phyloP scores from a whole-genome alignment of 495 filamentous ascomycete species.

The Baudoinia panamericana region DNA sequence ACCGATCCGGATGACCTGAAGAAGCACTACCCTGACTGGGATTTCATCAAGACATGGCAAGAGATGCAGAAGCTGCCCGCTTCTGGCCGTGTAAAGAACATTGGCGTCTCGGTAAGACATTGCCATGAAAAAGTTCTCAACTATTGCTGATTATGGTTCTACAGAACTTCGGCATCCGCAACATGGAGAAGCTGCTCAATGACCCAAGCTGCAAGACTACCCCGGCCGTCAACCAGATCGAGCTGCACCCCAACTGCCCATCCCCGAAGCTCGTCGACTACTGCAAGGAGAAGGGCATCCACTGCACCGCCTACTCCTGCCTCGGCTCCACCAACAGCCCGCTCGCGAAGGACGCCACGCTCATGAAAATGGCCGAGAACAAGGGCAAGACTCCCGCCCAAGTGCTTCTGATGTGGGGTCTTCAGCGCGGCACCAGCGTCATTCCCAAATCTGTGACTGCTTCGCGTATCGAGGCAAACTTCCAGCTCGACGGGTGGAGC shows the following conservation, averaged over 20 bases:
- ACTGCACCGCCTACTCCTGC: slow-evolving; percentile 33
- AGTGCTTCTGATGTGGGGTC: slow-evolving; percentile 32
- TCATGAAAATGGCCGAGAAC: slow-evolving; percentile 26
- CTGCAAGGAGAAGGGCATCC: slow-evolving; percentile 32
- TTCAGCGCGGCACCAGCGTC: slow-evolving; percentile 31
- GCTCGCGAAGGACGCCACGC: slow-evolving; percentile 27
- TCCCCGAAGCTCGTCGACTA: slow-evolving; percentile 69
- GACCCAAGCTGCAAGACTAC: slow-evolving; percentile 45
- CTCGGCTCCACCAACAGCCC: slow-evolving; percentile 31
- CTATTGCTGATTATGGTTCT: no score
- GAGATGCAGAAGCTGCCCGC: slow-evolving; percentile 70
- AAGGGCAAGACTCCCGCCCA: slow-evolving; percentile 28
- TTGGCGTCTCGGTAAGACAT: slow-evolving; percentile 28
- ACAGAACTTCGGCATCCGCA: slow-evolving; percentile 45
- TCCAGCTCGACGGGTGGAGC: slow-evolving; percentile 30
- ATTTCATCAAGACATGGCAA: slow-evolving; percentile 67
- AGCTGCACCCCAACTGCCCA: slow-evolving; percentile 74
- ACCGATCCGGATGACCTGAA: slow-evolving; percentile 43
- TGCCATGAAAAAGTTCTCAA: no score
- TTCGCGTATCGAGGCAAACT: slow-evolving; percentile 28
- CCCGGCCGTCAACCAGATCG: slow-evolving; percentile 83
- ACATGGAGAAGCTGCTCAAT: slow-evolving; percentile 44
- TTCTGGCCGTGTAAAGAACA: slow-evolving; percentile 67
- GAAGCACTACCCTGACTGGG: slow-evolving; percentile 55
- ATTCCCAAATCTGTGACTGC: slow-evolving; percentile 33